Evolutionary conservation across 257 asterid species (phyloP).

Genomic region (Plantago major): DNA sequence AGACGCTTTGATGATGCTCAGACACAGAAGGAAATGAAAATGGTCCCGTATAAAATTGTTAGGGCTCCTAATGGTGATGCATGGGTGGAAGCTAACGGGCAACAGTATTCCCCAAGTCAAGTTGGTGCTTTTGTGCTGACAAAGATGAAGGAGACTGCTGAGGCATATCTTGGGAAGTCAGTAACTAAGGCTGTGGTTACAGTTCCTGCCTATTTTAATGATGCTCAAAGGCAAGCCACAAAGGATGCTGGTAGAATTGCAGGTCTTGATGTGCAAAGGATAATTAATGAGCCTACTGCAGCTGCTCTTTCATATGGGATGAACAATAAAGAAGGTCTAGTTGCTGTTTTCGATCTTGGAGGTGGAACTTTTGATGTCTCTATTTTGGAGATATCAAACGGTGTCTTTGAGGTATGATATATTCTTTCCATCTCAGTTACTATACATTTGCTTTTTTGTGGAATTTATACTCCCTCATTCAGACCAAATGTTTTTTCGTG

Average conservation of each 20-base stretch:
- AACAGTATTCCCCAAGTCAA: conserved; percentile 65
- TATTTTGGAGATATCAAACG: conserved; percentile 63
- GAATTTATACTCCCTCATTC: too few species aligned
- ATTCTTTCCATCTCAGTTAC: too few species aligned
- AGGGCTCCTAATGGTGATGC: conserved; percentile 74
- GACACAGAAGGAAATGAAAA: conserved; percentile 72
- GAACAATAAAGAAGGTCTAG: conserved; percentile 65
- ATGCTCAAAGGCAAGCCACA: conserved; percentile 71
- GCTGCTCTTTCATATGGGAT: conserved; percentile 71
- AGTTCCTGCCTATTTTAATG: conserved; percentile 70
- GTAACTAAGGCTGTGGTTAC: conserved; percentile 62
- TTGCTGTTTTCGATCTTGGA: conserved; percentile 76
- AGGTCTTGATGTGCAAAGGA: conserved; percentile 70
- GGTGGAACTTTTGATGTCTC: conserved; percentile 75
- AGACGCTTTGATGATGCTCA: conserved; percentile 67
- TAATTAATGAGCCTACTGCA: conserved; percentile 76
- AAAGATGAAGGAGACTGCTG: conserved; percentile 76
- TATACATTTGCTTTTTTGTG: too few species aligned
- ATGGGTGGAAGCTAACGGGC: conserved; percentile 71
- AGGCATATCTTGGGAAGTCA: conserved; percentile 57
- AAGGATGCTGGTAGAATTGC: conserved; percentile 71
- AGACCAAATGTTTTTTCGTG: too few species aligned
- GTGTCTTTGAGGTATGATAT: conserved; percentile 59
- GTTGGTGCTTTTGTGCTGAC: conserved; percentile 64
- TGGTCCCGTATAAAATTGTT: conserved; percentile 66